Percentiles rank a stretch among this genome's conserved stretches.
Conservation (phyloP, 805 yeast genomes). For the Naumovozyma dairenensis region DNA sequence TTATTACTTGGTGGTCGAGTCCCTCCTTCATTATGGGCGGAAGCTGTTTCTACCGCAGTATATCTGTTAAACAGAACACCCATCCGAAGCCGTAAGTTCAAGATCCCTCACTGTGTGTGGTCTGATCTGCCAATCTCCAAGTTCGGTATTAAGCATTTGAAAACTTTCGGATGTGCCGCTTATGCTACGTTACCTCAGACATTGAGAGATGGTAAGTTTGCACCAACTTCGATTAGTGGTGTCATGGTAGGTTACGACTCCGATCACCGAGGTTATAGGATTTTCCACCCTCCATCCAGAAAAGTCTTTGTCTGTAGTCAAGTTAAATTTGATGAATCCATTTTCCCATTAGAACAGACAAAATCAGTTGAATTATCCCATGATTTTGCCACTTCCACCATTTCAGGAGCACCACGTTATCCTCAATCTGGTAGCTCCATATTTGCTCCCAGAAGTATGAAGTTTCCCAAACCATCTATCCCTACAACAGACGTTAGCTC, state of each 20-base stretch:
- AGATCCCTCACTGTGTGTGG: conserved; percentile 5
- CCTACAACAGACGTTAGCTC: too few relatives aligned
- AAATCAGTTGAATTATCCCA: neutral
- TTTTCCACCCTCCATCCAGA: conserved; percentile 1
- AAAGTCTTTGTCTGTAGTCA: conserved; percentile 3
- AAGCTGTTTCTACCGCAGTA: conserved; percentile 8
- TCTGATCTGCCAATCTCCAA: neutral
- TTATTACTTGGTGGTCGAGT: conserved; percentile 7
- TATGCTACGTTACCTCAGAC: conserved; percentile 5
- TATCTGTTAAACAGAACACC: conserved; percentile 7
- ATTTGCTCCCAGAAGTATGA: neutral
- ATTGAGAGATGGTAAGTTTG: conserved; percentile 3
- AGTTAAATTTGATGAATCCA: conserved; percentile 6
- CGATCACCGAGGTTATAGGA: conserved; percentile 3
- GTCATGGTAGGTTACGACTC: conserved; percentile 4
- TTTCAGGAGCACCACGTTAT: neutral
- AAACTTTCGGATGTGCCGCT: conserved; percentile 11
- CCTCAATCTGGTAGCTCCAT: neutral
- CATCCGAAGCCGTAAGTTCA: neutral
- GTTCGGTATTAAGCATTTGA: conserved; percentile 1
- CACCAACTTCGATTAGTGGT: conserved; percentile 2
- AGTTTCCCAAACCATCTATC: too few relatives aligned
- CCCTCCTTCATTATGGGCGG: conserved; percentile 12
- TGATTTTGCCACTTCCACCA: conserved; percentile 2
- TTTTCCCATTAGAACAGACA: conserved; percentile 2